A percentile compares a stretch with the other conserved stretches of the same genome.
These are phyloP conservation scores for Sugiyamaella smithiae DNA, from an alignment of 805 yeast species.

Conservation along the genomic window DNA sequence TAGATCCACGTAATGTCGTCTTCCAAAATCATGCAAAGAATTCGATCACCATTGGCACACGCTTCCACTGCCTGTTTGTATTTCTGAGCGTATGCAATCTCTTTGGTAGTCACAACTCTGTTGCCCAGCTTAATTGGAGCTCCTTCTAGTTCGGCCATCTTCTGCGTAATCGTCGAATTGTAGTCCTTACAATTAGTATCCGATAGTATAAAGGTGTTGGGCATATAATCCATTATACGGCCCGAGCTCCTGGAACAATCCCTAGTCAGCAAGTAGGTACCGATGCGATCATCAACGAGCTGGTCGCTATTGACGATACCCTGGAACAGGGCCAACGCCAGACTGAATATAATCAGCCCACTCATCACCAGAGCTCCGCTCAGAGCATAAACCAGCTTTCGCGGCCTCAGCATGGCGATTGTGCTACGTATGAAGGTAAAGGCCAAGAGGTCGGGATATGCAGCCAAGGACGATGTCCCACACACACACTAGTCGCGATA, in stretches of 20 bases:
- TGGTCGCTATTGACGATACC: neutral
- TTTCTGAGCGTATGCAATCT: slow-evolving; percentile 3
- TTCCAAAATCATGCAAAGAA: slow-evolving; percentile 22
- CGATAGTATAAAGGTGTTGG: neutral
- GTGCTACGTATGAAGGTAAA: too few species aligned
- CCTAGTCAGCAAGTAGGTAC: neutral
- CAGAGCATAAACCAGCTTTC: neutral
- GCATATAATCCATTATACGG: neutral
- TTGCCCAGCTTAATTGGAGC: neutral
- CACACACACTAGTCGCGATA: too few species aligned
- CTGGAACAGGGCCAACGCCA: neutral
- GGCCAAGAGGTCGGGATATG: too few species aligned
- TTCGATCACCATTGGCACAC: slow-evolving; percentile 17
- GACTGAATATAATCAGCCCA: neutral
- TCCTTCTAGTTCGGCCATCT: neutral
- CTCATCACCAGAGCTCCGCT: neutral
- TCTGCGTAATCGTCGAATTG: neutral
- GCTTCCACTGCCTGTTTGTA: slow-evolving; percentile 1
- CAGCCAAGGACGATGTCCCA: too few species aligned
- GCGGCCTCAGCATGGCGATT: neutral
- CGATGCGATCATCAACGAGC: neutral
- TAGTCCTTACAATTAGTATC: neutral
- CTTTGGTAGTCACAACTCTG: neutral
- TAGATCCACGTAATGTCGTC: slow-evolving; percentile 20
- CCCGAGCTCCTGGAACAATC: slow-evolving; percentile 4